A percentile compares a stretch with the other conserved stretches of the same genome.
Conservation (phyloP, 2,329 filamentous ascomycete genomes). For the Fusarium annulatum region DNA sequence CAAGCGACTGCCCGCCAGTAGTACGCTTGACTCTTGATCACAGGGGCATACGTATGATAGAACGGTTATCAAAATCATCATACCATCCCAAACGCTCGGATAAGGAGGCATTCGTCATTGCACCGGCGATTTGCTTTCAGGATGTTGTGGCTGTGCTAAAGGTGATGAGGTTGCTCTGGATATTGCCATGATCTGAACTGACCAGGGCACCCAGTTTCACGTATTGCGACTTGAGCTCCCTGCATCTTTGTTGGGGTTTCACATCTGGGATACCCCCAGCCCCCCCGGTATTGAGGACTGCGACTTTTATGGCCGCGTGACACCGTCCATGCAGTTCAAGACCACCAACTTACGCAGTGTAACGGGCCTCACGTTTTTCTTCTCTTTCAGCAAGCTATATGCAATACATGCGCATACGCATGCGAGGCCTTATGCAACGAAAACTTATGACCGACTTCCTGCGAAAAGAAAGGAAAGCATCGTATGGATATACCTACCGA, state of each 20-base stretch:
- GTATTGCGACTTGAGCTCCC: not conserved
- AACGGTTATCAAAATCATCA: not conserved
- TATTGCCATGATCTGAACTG: not conserved
- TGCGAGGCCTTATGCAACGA: not conserved
- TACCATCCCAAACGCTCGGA: not conserved
- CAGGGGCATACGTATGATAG: conserved; percentile 4
- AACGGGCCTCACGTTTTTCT: conserved; percentile 23
- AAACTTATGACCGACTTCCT: not conserved
- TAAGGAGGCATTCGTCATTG: conserved; percentile 2
- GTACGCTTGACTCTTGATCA: conserved; percentile 10
- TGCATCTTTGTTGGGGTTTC: not conserved
- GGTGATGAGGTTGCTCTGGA: not conserved
- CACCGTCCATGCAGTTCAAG: conserved; percentile 10
- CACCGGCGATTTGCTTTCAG: not conserved
- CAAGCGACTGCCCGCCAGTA: not conserved
- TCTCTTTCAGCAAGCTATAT: conserved; percentile 19
- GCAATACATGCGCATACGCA: conserved; percentile 11
- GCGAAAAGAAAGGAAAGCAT: not conserved
- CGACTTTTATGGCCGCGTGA: conserved; percentile 9
- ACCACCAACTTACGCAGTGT: conserved; percentile 7
- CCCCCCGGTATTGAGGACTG: conserved; percentile 6
- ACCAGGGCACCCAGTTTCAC: conserved; percentile 1
- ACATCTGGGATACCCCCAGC: conserved; percentile 19
- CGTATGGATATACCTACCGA: conserved; percentile 1
- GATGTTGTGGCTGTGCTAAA: not conserved